A percentile compares a stretch with the other conserved stretches of the same genome.
phyloP scores from a whole-genome alignment of 139 green algal species.

The Zygnema circumcarinatum region DNA sequence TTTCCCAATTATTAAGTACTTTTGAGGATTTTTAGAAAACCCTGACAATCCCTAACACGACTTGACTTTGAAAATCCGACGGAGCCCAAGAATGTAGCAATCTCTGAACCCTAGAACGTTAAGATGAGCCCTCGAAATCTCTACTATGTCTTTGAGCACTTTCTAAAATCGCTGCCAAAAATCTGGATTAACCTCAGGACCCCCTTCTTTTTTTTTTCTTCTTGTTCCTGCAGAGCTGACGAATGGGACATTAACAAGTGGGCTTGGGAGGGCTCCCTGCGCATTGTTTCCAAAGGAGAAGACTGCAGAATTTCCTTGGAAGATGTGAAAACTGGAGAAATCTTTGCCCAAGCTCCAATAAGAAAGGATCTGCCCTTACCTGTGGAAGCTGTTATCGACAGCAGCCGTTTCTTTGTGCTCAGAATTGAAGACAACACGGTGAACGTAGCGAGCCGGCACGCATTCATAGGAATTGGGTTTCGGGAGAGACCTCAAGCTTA shows the following conservation, averaged over 20 bases:
- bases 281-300: constrained; percentile 30
- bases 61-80: too few species aligned
- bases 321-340: constrained; percentile 24
- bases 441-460: constrained; percentile 20
- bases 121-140: too few species aligned
- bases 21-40: too few species aligned
- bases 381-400: constrained; percentile 56
- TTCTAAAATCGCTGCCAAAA: too few species aligned
- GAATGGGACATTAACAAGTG: constrained; percentile 64
- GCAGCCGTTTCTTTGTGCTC: constrained; percentile 61
- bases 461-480: constrained; percentile 56
- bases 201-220: background rate
- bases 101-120: too few species aligned
- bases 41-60: too few species aligned
- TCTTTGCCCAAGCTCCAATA: constrained; percentile 44
- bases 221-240: constrained; percentile 47
- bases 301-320: constrained; percentile 50
- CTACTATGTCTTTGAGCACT: too few species aligned
- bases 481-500: constrained; percentile 54
- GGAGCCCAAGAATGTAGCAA: too few species aligned
- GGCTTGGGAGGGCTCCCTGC: constrained; percentile 53
- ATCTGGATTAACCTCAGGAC: too few species aligned
- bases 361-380: constrained; percentile 27
- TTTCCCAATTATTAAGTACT: too few species aligned
- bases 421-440: constrained; percentile 44